phyloP scores from a whole-genome alignment of 2,329 filamentous ascomycete genomes.

The Cladorrhinum sp. region DNA sequence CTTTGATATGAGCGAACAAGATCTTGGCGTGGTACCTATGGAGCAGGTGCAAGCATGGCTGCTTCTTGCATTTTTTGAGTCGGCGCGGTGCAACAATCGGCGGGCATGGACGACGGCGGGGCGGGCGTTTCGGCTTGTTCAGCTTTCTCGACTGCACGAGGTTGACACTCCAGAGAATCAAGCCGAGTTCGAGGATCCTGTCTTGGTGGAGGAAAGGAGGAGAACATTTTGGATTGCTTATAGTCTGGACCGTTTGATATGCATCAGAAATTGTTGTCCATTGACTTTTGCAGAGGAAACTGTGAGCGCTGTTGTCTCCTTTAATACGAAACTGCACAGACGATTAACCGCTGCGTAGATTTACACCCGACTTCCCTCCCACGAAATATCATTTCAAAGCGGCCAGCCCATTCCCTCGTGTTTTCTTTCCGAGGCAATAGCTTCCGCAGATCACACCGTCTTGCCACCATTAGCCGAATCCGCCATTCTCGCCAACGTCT shows the following conservation, averaged over 20 bases:
- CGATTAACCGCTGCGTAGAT: constrained; percentile 19
- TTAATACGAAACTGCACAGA: background rate
- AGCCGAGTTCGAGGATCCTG: constrained; percentile 13
- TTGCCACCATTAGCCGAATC: constrained; percentile 26
- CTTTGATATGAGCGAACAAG: constrained; percentile 25
- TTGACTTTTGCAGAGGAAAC: constrained; percentile 28
- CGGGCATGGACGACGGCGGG: constrained; percentile 36
- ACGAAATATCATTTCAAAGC: constrained; percentile 29
- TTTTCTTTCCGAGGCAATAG: constrained; percentile 26
- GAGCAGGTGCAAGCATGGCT: constrained; percentile 30
- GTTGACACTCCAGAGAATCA: constrained; percentile 14
- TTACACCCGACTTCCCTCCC: constrained; percentile 27
- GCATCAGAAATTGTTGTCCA: constrained; percentile 22
- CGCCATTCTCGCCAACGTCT: constrained; percentile 23
- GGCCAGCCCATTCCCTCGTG: constrained; percentile 23
- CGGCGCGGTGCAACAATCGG: constrained; percentile 23
- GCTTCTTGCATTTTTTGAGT: constrained; percentile 27
- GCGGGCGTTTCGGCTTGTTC: constrained; percentile 35
- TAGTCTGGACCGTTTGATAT: constrained; percentile 28
- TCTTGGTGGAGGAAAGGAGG: constrained; percentile 25
- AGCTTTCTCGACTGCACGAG: constrained; percentile 23
- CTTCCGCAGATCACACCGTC: constrained; percentile 16
- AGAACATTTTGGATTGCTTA: constrained; percentile 31
- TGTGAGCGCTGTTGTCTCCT: constrained; percentile 17
- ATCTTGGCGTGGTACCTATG: constrained; percentile 16